Evolutionary conservation across 331 rosid species (phyloP).

Genomic region (Ulmus americana): DNA sequence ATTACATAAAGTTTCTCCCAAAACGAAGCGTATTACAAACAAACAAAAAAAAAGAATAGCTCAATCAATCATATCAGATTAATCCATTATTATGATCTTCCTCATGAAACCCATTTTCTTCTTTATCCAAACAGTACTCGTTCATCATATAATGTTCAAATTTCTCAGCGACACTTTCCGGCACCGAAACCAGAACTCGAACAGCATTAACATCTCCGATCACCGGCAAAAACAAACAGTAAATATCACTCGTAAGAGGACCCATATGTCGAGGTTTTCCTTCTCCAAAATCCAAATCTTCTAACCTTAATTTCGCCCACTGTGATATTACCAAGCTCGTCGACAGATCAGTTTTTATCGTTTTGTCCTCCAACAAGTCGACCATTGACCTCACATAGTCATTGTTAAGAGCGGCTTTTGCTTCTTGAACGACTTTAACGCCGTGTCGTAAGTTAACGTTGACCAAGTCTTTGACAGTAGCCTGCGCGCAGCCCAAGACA

Average conservation of each 20-base stretch:
- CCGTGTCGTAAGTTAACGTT: conserved; percentile 35
- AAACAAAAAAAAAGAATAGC: not conserved
- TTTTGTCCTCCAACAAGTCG: conserved; percentile 66
- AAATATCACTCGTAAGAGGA: conserved; percentile 57
- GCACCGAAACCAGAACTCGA: conserved; percentile 64
- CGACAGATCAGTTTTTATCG: conserved; percentile 47
- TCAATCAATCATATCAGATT: not conserved
- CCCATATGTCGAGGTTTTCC: conserved; percentile 78
- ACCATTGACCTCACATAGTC: conserved; percentile 54
- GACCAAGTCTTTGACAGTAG: conserved; percentile 42
- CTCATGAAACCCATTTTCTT: conserved; percentile 26
- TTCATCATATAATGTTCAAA: conserved; percentile 46
- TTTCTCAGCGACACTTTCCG: conserved; percentile 42
- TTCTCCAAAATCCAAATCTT: conserved; percentile 73
- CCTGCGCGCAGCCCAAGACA: conserved; percentile 54
- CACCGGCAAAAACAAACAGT: conserved; percentile 78
- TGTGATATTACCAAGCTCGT: conserved; percentile 71
- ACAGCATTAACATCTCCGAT: conserved; percentile 40
- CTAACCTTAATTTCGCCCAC: conserved; percentile 78
- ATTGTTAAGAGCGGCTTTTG: conserved; percentile 34
- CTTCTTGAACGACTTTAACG: conserved; percentile 55
- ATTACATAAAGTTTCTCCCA: not conserved
- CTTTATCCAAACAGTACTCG: conserved; percentile 10
- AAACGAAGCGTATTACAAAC: not conserved
- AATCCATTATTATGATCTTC: conserved; percentile 16